phyloP scores from a whole-genome alignment of 345 rosid species.

The Populus nigra region DNA sequence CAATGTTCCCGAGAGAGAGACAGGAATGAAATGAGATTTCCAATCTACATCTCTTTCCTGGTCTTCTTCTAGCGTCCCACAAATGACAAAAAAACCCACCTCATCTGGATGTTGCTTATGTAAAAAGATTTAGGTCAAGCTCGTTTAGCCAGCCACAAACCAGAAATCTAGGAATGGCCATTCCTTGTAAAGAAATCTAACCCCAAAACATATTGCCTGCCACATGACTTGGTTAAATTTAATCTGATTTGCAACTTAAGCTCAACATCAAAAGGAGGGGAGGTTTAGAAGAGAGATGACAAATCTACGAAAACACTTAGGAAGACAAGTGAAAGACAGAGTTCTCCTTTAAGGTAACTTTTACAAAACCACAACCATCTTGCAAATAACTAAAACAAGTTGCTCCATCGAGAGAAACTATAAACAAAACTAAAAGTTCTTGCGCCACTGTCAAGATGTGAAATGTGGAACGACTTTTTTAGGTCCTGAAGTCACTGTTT shows the following conservation, averaged over 20 bases:
- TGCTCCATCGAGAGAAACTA: background rate
- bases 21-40: background rate
- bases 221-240: background rate
- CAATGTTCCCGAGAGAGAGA: background rate
- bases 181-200: background rate
- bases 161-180: background rate
- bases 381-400: background rate
- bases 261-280: background rate
- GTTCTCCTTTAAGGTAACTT: background rate
- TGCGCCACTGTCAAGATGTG: background rate
- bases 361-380: background rate
- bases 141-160: background rate
- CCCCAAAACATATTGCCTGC: background rate
- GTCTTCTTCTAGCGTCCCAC: no score
- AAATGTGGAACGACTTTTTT: background rate
- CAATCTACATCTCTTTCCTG: background rate
- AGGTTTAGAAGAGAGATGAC: background rate
- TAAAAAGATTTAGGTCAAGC: background rate
- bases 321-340: background rate
- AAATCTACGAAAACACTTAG: background rate
- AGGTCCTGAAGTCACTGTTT: background rate
- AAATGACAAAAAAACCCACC: background rate
- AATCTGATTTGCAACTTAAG: background rate
- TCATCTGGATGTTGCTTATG: background rate
- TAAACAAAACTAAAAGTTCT: background rate